Conservation (phyloP, 352 stramenopile genomes). For the Peronosclerospora sorghi region DNA sequence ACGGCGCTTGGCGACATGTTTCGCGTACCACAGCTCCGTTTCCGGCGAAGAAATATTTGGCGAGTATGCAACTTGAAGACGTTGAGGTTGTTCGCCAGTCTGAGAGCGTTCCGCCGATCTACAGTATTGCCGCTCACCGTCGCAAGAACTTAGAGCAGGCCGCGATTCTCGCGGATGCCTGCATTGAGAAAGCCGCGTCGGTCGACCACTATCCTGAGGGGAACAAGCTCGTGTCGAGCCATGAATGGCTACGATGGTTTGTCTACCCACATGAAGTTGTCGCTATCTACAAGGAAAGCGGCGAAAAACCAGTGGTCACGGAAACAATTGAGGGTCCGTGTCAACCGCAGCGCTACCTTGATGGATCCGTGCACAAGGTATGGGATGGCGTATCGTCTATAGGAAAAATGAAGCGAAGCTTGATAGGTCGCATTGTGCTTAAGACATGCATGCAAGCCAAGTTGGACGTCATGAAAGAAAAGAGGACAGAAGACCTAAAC, state of each 20-base stretch:
- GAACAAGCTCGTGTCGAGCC: slow-evolving; percentile 13
- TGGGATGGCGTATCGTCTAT: slow-evolving; percentile 18
- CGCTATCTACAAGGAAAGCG: slow-evolving; percentile 9
- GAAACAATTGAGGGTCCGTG: slow-evolving; percentile 22
- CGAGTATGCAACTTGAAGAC: slow-evolving; percentile 14
- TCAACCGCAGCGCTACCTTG: slow-evolving; percentile 23
- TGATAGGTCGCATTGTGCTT: too few species aligned
- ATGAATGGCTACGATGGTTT: slow-evolving; percentile 26
- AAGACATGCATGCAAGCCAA: slow-evolving; percentile 11
- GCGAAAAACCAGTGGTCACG: slow-evolving; percentile 12
- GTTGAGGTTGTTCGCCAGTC: slow-evolving; percentile 5
- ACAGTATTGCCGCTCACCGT: slow-evolving; percentile 11
- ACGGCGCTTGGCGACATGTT: slow-evolving; percentile 82
- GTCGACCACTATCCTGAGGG: slow-evolving; percentile 11
- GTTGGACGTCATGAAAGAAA: slow-evolving; percentile 23
- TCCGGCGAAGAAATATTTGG: slow-evolving; percentile 8
- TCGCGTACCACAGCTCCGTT: slow-evolving; percentile 2
- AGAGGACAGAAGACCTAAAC: slow-evolving; percentile 14
- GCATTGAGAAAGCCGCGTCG: slow-evolving; percentile 17
- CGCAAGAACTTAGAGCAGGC: slow-evolving; percentile 19
- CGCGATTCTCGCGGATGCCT: slow-evolving; percentile 8
- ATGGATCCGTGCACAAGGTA: slow-evolving; percentile 8
- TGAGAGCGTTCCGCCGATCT: slow-evolving; percentile 7
- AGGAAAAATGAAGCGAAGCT: slow-evolving; percentile 15
- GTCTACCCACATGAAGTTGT: slow-evolving; percentile 23